Evolutionary conservation across 2,329 filamentous ascomycete species (phyloP).

Genomic region (Calonectria pseudoreteaudii): DNA sequence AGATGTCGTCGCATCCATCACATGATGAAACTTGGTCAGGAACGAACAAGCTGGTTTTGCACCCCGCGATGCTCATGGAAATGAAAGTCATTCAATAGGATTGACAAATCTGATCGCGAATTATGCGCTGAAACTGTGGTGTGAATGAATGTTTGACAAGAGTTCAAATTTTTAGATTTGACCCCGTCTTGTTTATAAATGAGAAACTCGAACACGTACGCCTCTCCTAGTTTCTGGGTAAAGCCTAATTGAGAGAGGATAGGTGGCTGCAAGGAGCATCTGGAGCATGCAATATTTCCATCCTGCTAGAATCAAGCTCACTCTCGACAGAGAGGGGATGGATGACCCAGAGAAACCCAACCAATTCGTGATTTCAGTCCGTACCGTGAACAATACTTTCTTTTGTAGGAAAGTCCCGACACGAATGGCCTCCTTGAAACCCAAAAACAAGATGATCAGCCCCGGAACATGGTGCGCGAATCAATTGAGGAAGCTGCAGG

Average conservation of each 20-base stretch:
- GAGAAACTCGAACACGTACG: no score
- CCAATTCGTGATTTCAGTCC: neutral
- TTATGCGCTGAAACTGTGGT: neutral
- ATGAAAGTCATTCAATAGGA: neutral
- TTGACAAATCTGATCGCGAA: neutral
- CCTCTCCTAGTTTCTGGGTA: no score
- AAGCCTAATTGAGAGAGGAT: neutral
- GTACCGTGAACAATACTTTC: neutral
- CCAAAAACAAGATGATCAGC: neutral
- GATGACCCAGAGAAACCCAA: neutral
- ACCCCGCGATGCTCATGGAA: neutral
- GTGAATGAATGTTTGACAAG: neutral
- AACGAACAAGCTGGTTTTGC: neutral
- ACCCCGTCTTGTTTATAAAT: neutral
- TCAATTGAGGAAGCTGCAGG: neutral
- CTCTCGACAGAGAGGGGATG: neutral
- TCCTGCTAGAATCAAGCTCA: neutral
- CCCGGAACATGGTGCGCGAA: neutral
- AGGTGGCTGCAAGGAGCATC: neutral
- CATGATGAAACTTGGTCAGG: neutral
- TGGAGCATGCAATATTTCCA: neutral
- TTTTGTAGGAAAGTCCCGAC: slow-evolving; percentile 1
- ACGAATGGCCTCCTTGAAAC: neutral
- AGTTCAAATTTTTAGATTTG: neutral
- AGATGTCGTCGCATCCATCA: neutral